Conservation (phyloP, 306 rosid genomes). For the Prosopis cineraria region DNA sequence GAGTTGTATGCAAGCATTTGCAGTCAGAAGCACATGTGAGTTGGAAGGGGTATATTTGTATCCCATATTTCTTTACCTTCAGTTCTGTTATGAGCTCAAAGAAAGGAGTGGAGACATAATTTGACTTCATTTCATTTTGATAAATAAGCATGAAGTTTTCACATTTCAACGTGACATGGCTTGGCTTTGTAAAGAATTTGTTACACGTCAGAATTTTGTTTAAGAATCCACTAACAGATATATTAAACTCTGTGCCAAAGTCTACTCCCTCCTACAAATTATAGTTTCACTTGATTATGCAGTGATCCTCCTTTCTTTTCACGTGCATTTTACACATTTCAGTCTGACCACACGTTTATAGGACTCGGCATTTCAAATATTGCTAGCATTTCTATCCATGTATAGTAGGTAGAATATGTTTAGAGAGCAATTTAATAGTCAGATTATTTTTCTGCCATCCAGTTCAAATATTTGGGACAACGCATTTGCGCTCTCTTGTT, state of each 20-base stretch:
- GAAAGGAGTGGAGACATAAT: not conserved
- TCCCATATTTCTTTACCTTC: conserved; percentile 8
- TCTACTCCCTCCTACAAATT: not conserved
- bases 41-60: conserved; percentile 34
- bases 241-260: not conserved
- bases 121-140: not conserved
- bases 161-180: not conserved
- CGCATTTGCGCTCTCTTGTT: not conserved
- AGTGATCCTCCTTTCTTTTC: not conserved
- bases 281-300: not conserved
- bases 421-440: not conserved
- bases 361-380: not conserved
- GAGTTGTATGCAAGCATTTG: conserved; percentile 71
- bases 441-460: not conserved
- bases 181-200: not conserved
- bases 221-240: not conserved
- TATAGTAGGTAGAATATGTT: conserved; percentile 1
- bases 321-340: not conserved
- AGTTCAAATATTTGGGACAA: not conserved
- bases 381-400: conserved; percentile 12
- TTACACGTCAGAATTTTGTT: not conserved
- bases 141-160: not conserved
- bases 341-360: conserved; percentile 2
- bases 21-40: conserved; percentile 88
- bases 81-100: not conserved